These are phyloP conservation scores for Jatropha podagrica DNA, from an alignment of 441 rosid species.

Conservation along the genomic window DNA sequence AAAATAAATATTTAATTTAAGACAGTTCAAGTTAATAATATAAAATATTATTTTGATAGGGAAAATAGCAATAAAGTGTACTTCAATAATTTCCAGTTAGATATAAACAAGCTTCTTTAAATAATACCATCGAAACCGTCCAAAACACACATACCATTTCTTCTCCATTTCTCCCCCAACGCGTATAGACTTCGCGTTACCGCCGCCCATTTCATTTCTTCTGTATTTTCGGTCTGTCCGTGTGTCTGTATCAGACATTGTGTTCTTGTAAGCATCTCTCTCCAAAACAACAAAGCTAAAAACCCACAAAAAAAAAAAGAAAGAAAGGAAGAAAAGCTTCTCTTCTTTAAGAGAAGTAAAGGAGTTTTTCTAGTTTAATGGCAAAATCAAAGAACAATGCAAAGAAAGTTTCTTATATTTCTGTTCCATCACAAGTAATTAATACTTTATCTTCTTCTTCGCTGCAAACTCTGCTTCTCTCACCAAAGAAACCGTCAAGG, in stretches of 20 bases:
- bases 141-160: background rate
- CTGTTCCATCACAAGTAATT: slow-evolving; percentile 71
- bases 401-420: slow-evolving; percentile 56
- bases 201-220: slow-evolving; percentile 13
- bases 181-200: slow-evolving; percentile 50
- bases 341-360: slow-evolving; percentile 3
- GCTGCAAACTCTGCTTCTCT: slow-evolving; percentile 53
- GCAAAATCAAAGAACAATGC: slow-evolving; percentile 50
- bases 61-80: too few relatives aligned
- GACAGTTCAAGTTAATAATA: too few relatives aligned
- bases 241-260: background rate
- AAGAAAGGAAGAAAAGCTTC: background rate
- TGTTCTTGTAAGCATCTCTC: background rate
- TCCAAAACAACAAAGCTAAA: background rate
- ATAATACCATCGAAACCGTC: slow-evolving; percentile 4
- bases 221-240: background rate
- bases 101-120: background rate
- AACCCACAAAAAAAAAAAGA: background rate
- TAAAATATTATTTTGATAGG: too few relatives aligned
- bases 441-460: slow-evolving; percentile 62
- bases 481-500: slow-evolving; percentile 50
- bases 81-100: slow-evolving; percentile 10
- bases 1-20: too few relatives aligned
- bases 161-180: slow-evolving; percentile 23
- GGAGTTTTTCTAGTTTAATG: slow-evolving; percentile 30